Evolutionary conservation across 257 asterid species (phyloP), one percentile per base, ranked within the genome.

Genomic region (Solanum pimpinellifolium): DNA sequence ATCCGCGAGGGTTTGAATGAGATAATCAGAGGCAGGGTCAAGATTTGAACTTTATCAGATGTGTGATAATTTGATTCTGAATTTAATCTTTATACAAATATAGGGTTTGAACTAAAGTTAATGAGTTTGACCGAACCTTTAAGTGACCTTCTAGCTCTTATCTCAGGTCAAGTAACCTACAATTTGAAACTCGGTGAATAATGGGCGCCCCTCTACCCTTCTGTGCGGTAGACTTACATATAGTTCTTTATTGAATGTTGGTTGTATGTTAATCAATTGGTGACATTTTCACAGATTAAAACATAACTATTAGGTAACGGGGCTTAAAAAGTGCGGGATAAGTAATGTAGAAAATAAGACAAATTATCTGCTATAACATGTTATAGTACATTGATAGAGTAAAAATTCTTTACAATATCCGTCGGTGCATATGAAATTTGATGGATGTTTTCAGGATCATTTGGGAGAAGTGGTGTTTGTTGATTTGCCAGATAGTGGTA

Each of bases 391-490:
- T 3, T 7, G 10, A 18, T 18, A 52, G 65, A 2, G 65, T 56
- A 18, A 56, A 18, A 16, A 16, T 56, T 18, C 65, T 56, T 56
- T 16, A 49, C 65, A 35, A 35, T 35, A 56, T 56, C 4, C n/a
- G 4, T 56, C 3, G 1, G n/a, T 56, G 11, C n/a, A 56, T 56
- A 18, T 42, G 47, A 10, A 42, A 42, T 42, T 42, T 42, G 47
- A 44, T 52, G 31, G 75, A 23, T 44, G 76, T 2, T 65, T 39
- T 41, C 88, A 96, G 99, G 99, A 88, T 91, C 98, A 95, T 88
- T 89, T 96, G 23, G 99, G 98, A 89, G 99, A 96, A 91, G 92
- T 96, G 39, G 99, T 96, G 92, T 96, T 92, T 83, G 97, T 95
- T 91, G 98, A 96, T 87, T 86, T 96, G 84, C 99, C 99, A 35